Percentiles rank a stretch among this genome's conserved stretches.
phyloP scores from a whole-genome alignment of 306 rosid species.

The Medicago lupulina region DNA sequence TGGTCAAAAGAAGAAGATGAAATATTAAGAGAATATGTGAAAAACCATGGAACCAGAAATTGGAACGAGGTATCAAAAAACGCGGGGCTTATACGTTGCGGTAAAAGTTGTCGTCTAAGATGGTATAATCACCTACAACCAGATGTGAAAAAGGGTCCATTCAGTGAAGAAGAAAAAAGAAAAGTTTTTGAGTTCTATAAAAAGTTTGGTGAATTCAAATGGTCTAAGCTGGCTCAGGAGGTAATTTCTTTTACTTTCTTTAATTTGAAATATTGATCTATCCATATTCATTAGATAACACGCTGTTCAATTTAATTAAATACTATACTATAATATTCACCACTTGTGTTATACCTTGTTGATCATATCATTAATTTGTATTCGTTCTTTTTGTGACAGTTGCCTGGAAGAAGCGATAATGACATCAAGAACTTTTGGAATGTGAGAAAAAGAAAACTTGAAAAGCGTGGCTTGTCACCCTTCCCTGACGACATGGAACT shows the following conservation, averaged over 20 bases:
- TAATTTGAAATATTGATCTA: not conserved
- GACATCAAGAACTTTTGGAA: conserved; percentile 88
- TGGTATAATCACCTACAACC: conserved; percentile 85
- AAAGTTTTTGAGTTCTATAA: conserved; percentile 21
- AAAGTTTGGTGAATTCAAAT: conserved; percentile 41
- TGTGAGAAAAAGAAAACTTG: conserved; percentile 55
- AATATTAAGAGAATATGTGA: not conserved
- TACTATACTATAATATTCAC: too few relatives aligned
- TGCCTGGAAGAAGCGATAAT: conserved; percentile 85
- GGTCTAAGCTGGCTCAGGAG: conserved; percentile 72
- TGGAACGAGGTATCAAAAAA: not conserved
- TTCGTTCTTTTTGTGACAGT: conserved; percentile 42
- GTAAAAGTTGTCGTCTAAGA: conserved; percentile 60
- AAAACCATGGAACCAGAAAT: not conserved
- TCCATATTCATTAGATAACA: not conserved
- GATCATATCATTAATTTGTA: not conserved
- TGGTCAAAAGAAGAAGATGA: not conserved
- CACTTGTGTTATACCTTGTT: too few relatives aligned
- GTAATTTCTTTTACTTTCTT: conserved; percentile 7
- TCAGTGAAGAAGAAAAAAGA: conserved; percentile 56
- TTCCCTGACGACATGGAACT: too few relatives aligned
- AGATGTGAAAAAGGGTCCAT: conserved; percentile 63
- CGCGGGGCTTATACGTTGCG: not conserved
- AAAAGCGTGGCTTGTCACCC: too few relatives aligned
- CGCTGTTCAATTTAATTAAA: too few relatives aligned